A percentile compares a stretch with the other conserved stretches of the same genome.
Evolutionary conservation across 176 grass and related monocot species (phyloP).

Genomic region (Lolium rigidum): DNA sequence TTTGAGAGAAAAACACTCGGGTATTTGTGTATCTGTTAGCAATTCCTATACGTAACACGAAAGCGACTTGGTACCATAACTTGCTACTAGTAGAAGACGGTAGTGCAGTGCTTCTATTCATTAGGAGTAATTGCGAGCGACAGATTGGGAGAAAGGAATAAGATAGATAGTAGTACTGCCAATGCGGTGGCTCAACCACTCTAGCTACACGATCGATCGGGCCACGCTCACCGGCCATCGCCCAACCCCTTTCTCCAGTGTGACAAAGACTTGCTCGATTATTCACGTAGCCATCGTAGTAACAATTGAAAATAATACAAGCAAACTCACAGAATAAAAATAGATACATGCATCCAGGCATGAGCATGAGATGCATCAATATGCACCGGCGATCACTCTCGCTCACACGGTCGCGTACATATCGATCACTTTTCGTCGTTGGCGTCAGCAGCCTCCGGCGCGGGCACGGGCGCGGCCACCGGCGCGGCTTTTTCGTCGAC

Average conservation of each 20-base stretch:
- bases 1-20: neutral
- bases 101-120: neutral
- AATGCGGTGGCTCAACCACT: constrained; percentile 30
- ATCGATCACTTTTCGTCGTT: neutral
- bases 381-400: neutral
- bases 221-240: neutral
- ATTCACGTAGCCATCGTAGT: constrained; percentile 5
- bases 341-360: constrained; percentile 19
- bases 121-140: neutral
- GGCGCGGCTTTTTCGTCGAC: neutral
- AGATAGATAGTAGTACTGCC: neutral
- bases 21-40: neutral
- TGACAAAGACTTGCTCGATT: constrained; percentile 17
- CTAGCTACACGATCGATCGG: neutral
- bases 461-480: neutral
- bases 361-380: neutral
- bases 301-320: neutral
- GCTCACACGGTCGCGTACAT: neutral
- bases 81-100: neutral
- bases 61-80: constrained; percentile 13
- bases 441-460: neutral
- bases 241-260: neutral
- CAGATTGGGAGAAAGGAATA: constrained; percentile 4
- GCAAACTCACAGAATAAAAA: neutral
- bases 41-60: neutral